A percentile compares a stretch with the other conserved stretches of the same genome.
Conservation (phyloP, 352 stramenopile species). For the Pseudoperonospora humuli region DNA sequence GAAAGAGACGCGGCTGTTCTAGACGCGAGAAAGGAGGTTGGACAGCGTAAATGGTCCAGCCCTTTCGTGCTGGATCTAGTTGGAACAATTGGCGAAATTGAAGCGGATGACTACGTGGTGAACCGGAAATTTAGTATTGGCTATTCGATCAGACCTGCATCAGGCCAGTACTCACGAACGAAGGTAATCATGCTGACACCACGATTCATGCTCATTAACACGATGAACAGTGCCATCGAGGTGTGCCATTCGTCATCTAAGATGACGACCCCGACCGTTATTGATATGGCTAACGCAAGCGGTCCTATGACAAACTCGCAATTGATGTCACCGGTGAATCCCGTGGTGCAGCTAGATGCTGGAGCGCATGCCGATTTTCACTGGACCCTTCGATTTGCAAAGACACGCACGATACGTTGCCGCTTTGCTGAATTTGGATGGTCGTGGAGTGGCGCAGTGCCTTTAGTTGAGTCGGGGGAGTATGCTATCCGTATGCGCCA, state of each 20-base stretch:
- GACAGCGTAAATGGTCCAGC: conserved; percentile 67
- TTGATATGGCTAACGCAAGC: conserved; percentile 33
- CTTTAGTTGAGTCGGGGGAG: conserved; percentile 65
- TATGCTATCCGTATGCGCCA: conserved; percentile 80
- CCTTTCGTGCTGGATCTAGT: conserved; percentile 64
- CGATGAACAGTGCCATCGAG: conserved; percentile 55
- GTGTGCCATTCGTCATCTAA: conserved; percentile 77
- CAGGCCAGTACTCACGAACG: conserved; percentile 72
- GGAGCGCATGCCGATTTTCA: conserved; percentile 80
- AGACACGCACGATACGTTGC: conserved; percentile 70
- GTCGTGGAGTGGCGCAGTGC: conserved; percentile 80
- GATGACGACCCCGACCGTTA: conserved; percentile 32
- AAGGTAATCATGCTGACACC: conserved; percentile 86
- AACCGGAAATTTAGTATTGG: conserved; percentile 74
- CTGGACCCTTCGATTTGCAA: conserved; percentile 63
- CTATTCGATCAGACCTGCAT: conserved; percentile 69
- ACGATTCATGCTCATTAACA: conserved; percentile 81
- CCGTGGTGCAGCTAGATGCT: conserved; percentile 59
- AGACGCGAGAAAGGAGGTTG: conserved; percentile 33
- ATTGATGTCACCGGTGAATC: conserved; percentile 57
- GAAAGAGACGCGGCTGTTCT: conserved; percentile 21
- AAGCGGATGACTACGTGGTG: conserved; percentile 49
- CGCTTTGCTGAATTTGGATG: conserved; percentile 66
- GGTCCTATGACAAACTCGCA: conserved; percentile 35
- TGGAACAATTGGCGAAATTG: conserved; percentile 66